These are phyloP conservation scores for Axilococcus clingmanii DNA, from an alignment of 139 green algal genomes.

Conservation along the genomic window DNA sequence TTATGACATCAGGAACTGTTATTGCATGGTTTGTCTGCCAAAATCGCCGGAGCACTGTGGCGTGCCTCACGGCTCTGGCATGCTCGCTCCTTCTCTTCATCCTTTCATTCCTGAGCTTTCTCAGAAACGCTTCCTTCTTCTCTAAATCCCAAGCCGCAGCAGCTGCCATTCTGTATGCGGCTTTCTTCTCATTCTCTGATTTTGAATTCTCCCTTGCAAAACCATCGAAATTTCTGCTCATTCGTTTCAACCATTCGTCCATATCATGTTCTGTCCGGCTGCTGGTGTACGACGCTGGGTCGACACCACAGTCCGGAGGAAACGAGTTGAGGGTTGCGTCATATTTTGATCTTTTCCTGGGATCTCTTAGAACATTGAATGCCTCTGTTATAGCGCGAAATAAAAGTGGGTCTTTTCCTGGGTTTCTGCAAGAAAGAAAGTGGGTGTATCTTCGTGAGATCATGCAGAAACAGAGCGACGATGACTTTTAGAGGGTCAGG, in stretches of 20 bases:
- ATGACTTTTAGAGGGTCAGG: too few relatives aligned
- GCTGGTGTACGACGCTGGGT: not conserved
- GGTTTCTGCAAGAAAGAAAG: too few relatives aligned
- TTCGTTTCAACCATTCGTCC: conserved; percentile 22
- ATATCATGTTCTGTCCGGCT: conserved; percentile 3
- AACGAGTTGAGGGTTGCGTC: conserved; percentile 4
- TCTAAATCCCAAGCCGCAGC: conserved; percentile 35
- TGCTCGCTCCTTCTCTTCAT: conserved; percentile 12
- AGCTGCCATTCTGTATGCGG: conserved; percentile 7
- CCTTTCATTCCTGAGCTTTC: conserved; percentile 25
- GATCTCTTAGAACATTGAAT: conserved; percentile 16
- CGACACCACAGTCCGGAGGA: not conserved
- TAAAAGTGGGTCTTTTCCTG: too few relatives aligned
- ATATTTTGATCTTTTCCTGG: conserved; percentile 7
- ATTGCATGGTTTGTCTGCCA: conserved; percentile 26
- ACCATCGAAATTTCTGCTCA: conserved; percentile 6
- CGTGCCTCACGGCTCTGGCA: conserved; percentile 25
- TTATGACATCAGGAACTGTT: conserved; percentile 1
- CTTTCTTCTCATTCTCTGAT: conserved; percentile 3
- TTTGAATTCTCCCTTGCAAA: conserved; percentile 11
- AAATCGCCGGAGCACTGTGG: conserved; percentile 21
- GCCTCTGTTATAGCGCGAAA: conserved; percentile 19
- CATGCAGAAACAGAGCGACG: too few relatives aligned
- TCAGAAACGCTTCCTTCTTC: conserved; percentile 30
- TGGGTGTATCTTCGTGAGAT: too few relatives aligned